Conservation (phyloP, 768 basidiomycete species). For the Russula emetica region DNA sequence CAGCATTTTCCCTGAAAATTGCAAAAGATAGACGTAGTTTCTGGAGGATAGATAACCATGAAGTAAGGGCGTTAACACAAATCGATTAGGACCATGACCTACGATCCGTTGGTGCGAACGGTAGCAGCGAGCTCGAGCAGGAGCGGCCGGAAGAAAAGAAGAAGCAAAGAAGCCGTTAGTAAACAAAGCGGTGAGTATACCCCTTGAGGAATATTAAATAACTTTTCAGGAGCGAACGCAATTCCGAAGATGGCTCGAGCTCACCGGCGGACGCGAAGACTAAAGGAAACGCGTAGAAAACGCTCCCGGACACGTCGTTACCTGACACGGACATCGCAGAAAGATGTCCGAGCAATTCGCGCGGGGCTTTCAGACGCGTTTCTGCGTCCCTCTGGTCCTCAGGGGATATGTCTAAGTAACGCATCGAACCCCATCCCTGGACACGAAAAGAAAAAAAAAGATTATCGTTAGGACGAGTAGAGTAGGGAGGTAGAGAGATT, state of each 20-base stretch:
- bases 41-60: background rate
- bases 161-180: conserved; percentile 23
- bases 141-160: conserved; percentile 25
- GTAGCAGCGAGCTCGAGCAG: conserved; percentile 21
- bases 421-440: conserved; percentile 29
- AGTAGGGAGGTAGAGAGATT: background rate
- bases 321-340: conserved; percentile 26
- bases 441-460: background rate
- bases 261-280: conserved; percentile 25
- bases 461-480: background rate
- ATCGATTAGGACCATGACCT: background rate
- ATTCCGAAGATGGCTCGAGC: background rate
- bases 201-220: conserved; percentile 3
- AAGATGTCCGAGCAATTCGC: conserved; percentile 20
- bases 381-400: conserved; percentile 19
- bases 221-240: too few relatives aligned
- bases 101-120: conserved; percentile 24
- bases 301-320: conserved; percentile 25
- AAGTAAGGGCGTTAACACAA: background rate
- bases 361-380: conserved; percentile 7
- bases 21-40: conserved; percentile 20
- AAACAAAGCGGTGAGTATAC: conserved; percentile 28
- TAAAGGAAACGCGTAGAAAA: conserved; percentile 27
- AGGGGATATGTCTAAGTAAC: conserved; percentile 24
- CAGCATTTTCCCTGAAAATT: conserved; percentile 22